Percentiles rank a stretch among this genome's conserved stretches.
Conservation (phyloP, 352 stramenopile genomes). For the Phytophthora lateralis region DNA sequence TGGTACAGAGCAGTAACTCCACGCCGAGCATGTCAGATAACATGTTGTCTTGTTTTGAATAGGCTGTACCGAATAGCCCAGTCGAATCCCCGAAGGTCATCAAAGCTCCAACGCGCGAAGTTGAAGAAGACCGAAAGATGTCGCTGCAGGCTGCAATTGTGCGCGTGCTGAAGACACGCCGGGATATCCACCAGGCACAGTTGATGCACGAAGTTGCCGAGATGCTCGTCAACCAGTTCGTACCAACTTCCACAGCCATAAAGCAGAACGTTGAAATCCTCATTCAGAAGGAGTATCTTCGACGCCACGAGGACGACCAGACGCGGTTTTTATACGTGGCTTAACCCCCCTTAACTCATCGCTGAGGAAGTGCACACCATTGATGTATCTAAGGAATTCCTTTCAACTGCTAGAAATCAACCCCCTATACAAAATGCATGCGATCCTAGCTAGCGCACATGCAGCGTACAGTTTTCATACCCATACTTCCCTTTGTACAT, state of each 20-base stretch:
- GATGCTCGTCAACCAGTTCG: slow-evolving; percentile 81
- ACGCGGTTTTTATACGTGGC: slow-evolving; percentile 75
- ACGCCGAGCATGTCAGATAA: neutral
- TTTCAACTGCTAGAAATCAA: slow-evolving; percentile 10
- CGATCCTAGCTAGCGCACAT: slow-evolving; percentile 49
- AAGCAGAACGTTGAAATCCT: slow-evolving; percentile 87
- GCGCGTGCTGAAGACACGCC: slow-evolving; percentile 81
- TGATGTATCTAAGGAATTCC: slow-evolving; percentile 19
- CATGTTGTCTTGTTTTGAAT: slow-evolving; percentile 8
- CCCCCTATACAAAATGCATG: slow-evolving; percentile 24
- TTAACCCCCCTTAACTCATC: slow-evolving; percentile 23
- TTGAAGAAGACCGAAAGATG: slow-evolving; percentile 91
- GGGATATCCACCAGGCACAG: slow-evolving; percentile 71
- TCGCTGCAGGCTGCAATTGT: slow-evolving; percentile 84
- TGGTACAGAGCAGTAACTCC: neutral
- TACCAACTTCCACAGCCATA: slow-evolving; percentile 57
- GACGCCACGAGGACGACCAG: slow-evolving; percentile 65
- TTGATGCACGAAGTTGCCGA: slow-evolving; percentile 68
- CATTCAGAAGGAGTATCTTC: slow-evolving; percentile 85
- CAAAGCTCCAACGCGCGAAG: slow-evolving; percentile 62
- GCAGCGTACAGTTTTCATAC: slow-evolving; percentile 58
- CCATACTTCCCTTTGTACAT: slow-evolving; percentile 86
- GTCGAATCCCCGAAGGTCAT: slow-evolving; percentile 70
- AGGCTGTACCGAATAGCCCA: slow-evolving; percentile 62
- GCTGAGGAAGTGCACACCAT: slow-evolving; percentile 1